Base-by-base conservation (phyloP, 2,329 filamentous ascomycete species). In the Paramyrothecium roridum region DNA sequence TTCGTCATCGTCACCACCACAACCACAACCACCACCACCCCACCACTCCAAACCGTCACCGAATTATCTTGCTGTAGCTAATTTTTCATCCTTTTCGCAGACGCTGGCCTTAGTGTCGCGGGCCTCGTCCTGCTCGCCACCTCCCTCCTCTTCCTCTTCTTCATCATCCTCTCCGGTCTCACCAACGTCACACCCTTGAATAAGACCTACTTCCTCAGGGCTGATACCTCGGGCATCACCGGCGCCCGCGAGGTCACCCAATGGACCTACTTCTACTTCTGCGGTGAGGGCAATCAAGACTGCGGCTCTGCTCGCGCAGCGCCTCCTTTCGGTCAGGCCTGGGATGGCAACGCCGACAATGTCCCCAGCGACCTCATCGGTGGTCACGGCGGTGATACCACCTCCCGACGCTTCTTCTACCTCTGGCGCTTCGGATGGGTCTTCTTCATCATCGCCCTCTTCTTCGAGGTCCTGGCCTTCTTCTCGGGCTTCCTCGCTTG, bases 381-480 rank as follows among this genome's bases (percentile, higher is more conserved):
- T 45, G 55, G 60, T 11, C 79, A 85, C 62, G 83, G 76, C 56
- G 74, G 75, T 56, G 60, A 73, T 56, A 86, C 83, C 3, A 87
- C 85, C 7, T 81, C 79, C 59, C 70, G 59, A 21, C 74, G 76
- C 60, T 96, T 87, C 79, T 98, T 82, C 76, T 91, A 92, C 74
- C 81, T 95, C 68, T 96, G 91, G 76, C 85, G 93, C 45, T 96
- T 97, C 77, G 89, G 91, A 72, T 98, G 93, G 83, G 91, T 93
- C 40, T 95, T 96, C 73, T 90, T 90, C 76, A 78, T 98, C 55
- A 87, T 98, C 61, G 85, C 86, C 19, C 82, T 97, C 40, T 86
- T 96, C 79, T 95, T 96, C 71, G 83, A 84, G 59, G 80, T 83
- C 50, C 54, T 85, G 23, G 84, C 88, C 58, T 85, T 93, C 68